phyloP scores from a whole-genome alignment of 164 flowering plant species.

The Annona squamosa region DNA sequence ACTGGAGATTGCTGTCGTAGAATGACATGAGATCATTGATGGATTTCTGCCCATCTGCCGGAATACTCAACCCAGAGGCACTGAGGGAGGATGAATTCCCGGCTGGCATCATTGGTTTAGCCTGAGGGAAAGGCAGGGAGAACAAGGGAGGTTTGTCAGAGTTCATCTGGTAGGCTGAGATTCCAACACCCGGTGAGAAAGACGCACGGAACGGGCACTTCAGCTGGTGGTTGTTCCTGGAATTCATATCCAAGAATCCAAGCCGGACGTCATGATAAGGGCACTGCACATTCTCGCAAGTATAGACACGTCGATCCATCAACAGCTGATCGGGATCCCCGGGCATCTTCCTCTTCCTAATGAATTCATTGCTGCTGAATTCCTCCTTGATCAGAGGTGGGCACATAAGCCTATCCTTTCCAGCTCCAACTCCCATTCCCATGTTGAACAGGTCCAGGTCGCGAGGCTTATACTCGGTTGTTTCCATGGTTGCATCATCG shows the following conservation, averaged over 20 bases:
- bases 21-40: conserved; percentile 53
- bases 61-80: conserved; percentile 46
- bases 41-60: conserved; percentile 63
- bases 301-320: conserved; percentile 26
- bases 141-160: conserved; percentile 22
- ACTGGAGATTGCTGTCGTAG: conserved; percentile 46
- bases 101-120: conserved; percentile 22
- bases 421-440: conserved; percentile 14
- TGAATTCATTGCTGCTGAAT: conserved; percentile 14
- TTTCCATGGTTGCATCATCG: conserved; percentile 22
- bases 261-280: conserved; percentile 33
- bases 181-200: conserved; percentile 20
- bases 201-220: conserved; percentile 26
- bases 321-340: conserved; percentile 22
- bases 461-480: conserved; percentile 24
- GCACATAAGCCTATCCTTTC: conserved; percentile 14
- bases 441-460: conserved; percentile 14
- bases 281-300: conserved; percentile 38
- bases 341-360: conserved; percentile 31
- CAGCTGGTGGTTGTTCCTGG: conserved; percentile 48
- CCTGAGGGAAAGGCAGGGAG: conserved; percentile 28
- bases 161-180: conserved; percentile 16
- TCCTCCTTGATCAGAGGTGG: conserved; percentile 31
- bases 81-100: conserved; percentile 13
- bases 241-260: conserved; percentile 37